Evolutionary conservation across 2,329 filamentous ascomycete genomes (phyloP).

Genomic region (Stenocarpella maydis): DNA sequence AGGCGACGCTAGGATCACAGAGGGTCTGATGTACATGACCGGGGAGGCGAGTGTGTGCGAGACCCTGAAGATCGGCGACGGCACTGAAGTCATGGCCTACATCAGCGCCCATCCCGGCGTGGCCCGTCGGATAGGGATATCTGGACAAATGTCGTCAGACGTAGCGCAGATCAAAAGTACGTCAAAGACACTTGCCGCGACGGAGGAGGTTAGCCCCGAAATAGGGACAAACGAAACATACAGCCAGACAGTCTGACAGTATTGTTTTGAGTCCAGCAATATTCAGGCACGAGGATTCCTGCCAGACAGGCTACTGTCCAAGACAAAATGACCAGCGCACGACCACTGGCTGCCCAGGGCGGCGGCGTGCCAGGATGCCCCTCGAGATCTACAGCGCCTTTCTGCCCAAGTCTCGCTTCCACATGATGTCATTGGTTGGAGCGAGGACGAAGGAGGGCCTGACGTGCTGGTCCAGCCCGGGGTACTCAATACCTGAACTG

Average conservation of each 20-base stretch:
- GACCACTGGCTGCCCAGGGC: background rate
- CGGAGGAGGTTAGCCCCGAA: slow-evolving; percentile 15
- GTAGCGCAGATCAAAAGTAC: slow-evolving; percentile 9
- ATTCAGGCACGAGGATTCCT: background rate
- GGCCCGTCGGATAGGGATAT: slow-evolving; percentile 12
- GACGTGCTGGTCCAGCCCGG: slow-evolving; percentile 4
- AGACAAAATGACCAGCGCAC: slow-evolving; percentile 8
- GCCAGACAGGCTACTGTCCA: background rate
- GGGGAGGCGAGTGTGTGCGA: slow-evolving; percentile 26
- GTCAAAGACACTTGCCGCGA: slow-evolving; percentile 9
- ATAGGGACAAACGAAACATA: background rate
- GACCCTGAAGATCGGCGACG: slow-evolving; percentile 41
- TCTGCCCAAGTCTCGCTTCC: slow-evolving; percentile 30
- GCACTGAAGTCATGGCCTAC: slow-evolving; percentile 36
- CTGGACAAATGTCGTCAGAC: slow-evolving; percentile 21
- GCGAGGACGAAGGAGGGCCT: slow-evolving; percentile 22
- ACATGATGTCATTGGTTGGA: slow-evolving; percentile 41
- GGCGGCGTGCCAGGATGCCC: slow-evolving; percentile 1
- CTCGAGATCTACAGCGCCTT: slow-evolving; percentile 34
- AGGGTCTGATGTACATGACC: slow-evolving; percentile 33
- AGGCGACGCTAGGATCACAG: slow-evolving; percentile 27
- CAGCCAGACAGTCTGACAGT: too few relatives aligned
- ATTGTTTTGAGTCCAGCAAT: background rate
- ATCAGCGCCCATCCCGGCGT: slow-evolving; percentile 26
- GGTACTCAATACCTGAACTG: slow-evolving; percentile 15